These are phyloP conservation scores for Talaromyces verruculosus DNA, from an alignment of 2,329 filamentous ascomycete genomes.

Conservation along the genomic window DNA sequence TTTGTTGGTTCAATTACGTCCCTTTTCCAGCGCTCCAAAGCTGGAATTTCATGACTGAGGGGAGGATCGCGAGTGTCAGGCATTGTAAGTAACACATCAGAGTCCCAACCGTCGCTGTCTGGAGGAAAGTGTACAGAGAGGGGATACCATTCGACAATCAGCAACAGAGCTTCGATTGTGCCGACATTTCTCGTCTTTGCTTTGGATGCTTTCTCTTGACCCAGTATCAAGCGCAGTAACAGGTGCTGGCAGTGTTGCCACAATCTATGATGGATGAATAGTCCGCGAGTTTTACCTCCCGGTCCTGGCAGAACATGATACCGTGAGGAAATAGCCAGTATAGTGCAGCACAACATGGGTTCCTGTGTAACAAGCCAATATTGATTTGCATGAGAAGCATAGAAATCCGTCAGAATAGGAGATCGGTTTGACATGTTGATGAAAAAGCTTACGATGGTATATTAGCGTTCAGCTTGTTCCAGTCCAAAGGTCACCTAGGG, in stretches of 20 bases:
- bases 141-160: slow-evolving; percentile 55
- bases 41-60: slow-evolving; percentile 39
- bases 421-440: slow-evolving; percentile 44
- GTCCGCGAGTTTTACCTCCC: slow-evolving; percentile 30
- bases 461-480: background rate
- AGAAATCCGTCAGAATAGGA: slow-evolving; percentile 50
- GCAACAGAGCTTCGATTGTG: slow-evolving; percentile 12
- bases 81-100: slow-evolving; percentile 20
- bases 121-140: slow-evolving; percentile 53
- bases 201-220: slow-evolving; percentile 17
- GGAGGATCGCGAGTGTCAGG: background rate
- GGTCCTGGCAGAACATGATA: slow-evolving; percentile 42
- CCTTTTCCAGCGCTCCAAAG: slow-evolving; percentile 47
- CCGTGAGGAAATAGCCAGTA: slow-evolving; percentile 54
- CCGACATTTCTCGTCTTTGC: slow-evolving; percentile 14
- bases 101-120: slow-evolving; percentile 55
- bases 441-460: background rate
- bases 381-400: slow-evolving; percentile 48
- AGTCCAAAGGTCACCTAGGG: slow-evolving; percentile 23
- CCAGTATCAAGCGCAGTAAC: slow-evolving; percentile 9
- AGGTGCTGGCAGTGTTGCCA: slow-evolving; percentile 15
- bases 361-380: slow-evolving; percentile 50
- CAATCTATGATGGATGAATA: background rate
- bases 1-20: slow-evolving; percentile 54
- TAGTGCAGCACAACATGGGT: slow-evolving; percentile 52